Evolutionary conservation across 1,284 basidiomycete species (phyloP).

Genomic region (Boletus semigastroideus): DNA sequence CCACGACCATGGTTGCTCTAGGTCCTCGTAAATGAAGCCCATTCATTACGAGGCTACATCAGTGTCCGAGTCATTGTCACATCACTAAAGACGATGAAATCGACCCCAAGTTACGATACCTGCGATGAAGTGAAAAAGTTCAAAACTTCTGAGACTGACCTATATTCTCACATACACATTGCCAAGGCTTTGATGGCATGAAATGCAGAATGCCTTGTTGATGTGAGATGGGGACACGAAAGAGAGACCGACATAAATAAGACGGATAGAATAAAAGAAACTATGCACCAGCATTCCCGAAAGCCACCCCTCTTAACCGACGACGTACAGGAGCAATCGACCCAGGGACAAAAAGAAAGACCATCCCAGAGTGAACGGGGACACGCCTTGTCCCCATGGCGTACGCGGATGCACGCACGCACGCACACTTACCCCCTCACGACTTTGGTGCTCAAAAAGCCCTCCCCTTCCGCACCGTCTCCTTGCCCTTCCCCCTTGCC

Average conservation of each 20-base stretch:
- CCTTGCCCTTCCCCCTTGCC: slow-evolving; percentile 31
- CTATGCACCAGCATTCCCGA: too few relatives aligned
- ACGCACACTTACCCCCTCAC: slow-evolving; percentile 10
- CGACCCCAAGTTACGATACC: too few relatives aligned
- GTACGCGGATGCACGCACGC: not conserved
- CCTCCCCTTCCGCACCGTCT: slow-evolving; percentile 33
- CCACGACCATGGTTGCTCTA: too few relatives aligned
- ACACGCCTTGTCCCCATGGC: not conserved
- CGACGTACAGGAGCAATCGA: not conserved
- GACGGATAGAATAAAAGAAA: too few relatives aligned
- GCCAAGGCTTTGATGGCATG: not conserved
- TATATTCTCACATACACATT: too few relatives aligned
- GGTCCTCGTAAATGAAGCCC: too few relatives aligned
- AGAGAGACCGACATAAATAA: too few relatives aligned
- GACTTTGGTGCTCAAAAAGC: slow-evolving; percentile 27
- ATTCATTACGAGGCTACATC: too few relatives aligned
- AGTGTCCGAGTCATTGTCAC: too few relatives aligned
- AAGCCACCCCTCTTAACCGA: not conserved
- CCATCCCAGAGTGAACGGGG: not conserved
- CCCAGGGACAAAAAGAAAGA: not conserved
- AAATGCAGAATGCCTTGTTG: not conserved
- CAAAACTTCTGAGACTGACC: too few relatives aligned
- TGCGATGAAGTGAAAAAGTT: too few relatives aligned
- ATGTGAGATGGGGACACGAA: not conserved
- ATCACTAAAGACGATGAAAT: too few relatives aligned